These are phyloP conservation scores for Coemansia sp. DNA, from an alignment of 192 early-diverging fungal genomes.

Conservation along the genomic window DNA sequence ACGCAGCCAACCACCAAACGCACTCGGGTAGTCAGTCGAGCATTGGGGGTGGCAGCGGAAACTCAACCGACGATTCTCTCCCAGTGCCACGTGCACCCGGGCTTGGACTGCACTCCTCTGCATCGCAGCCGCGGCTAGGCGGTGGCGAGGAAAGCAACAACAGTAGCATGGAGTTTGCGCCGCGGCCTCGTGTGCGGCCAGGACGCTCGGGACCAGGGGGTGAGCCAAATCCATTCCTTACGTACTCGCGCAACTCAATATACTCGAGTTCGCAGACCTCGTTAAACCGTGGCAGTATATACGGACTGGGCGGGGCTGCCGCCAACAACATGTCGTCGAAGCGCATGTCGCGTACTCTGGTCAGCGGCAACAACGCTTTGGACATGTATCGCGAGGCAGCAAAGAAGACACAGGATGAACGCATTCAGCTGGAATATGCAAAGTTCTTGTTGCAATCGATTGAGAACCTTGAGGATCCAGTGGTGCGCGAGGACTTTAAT, in stretches of 20 bases:
- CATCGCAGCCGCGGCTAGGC: slow-evolving; percentile 41
- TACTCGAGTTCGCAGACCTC: slow-evolving; percentile 55
- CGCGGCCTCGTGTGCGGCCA: slow-evolving; percentile 39
- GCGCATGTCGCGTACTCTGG: slow-evolving; percentile 55
- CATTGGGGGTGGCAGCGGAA: slow-evolving; percentile 18
- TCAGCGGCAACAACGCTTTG: slow-evolving; percentile 53
- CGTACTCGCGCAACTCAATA: slow-evolving; percentile 56
- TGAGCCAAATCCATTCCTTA: slow-evolving; percentile 50
- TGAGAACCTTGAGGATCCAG: slow-evolving; percentile 52
- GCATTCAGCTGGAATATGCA: slow-evolving; percentile 73
- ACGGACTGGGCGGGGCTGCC: slow-evolving; percentile 25
- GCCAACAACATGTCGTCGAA: slow-evolving; percentile 19
- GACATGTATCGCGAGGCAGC: slow-evolving; percentile 76
- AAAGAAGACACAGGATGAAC: slow-evolving; percentile 70
- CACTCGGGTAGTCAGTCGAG: slow-evolving; percentile 32
- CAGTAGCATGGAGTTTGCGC: slow-evolving; percentile 25
- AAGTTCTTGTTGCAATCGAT: slow-evolving; percentile 73
- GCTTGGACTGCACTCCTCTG: slow-evolving; percentile 34
- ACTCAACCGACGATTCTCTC: slow-evolving; percentile 26
- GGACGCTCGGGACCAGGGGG: slow-evolving; percentile 34
- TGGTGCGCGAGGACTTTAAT: slow-evolving; percentile 49
- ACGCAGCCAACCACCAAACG: slow-evolving; percentile 16
- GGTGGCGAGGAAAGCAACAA: slow-evolving; percentile 11
- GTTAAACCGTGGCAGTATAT: slow-evolving; percentile 46
- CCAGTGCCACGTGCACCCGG: slow-evolving; percentile 21